These are phyloP conservation scores for Pseudocercospora eumusae DNA, from an alignment of 2,329 filamentous ascomycete genomes.

Conservation along the genomic window DNA sequence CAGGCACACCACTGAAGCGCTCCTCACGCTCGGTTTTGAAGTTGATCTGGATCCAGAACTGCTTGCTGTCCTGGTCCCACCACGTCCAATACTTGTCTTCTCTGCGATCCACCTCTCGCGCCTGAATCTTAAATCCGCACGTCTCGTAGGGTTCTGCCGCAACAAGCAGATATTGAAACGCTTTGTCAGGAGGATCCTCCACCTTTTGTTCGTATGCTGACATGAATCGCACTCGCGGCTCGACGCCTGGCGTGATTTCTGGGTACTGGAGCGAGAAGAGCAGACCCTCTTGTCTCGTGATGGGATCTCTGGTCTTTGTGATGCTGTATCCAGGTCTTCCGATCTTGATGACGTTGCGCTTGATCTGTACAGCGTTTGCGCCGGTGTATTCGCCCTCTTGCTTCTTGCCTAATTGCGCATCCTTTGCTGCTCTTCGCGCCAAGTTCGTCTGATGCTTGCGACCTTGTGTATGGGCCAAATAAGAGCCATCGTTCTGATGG, in stretches of 20 bases:
- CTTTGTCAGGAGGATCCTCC: conserved; percentile 87
- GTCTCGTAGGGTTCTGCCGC: conserved; percentile 98
- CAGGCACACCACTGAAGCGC: conserved; percentile 70
- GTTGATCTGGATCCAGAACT: conserved; percentile 96
- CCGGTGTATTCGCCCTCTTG: conserved; percentile 63
- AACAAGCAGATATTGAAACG: conserved; percentile 90
- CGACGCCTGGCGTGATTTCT: conserved; percentile 74
- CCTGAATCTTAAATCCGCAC: conserved; percentile 92
- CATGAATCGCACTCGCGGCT: conserved; percentile 92
- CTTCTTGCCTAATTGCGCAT: conserved; percentile 83
- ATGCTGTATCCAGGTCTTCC: conserved; percentile 96
- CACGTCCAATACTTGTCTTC: conserved; percentile 89
- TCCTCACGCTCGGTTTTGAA: conserved; percentile 99
- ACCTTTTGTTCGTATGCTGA: conserved; percentile 94
- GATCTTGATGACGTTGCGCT: conserved; percentile 88
- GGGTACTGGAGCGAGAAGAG: conserved; percentile 97
- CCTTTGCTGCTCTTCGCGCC: conserved; percentile 89
- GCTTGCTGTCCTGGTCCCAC: conserved; percentile 93
- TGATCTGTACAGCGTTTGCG: conserved; percentile 69
- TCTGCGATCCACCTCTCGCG: conserved; percentile 84
- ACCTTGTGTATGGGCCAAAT: conserved; percentile 96
- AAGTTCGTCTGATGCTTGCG: conserved; percentile 99
- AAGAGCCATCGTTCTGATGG: conserved; percentile 98
- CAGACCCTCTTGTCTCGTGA: conserved; percentile 83
- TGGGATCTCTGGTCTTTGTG: conserved; percentile 87